Evolutionary conservation across 495 filamentous ascomycete species (phyloP).

Genomic region (Penicillium malachiteum): DNA sequence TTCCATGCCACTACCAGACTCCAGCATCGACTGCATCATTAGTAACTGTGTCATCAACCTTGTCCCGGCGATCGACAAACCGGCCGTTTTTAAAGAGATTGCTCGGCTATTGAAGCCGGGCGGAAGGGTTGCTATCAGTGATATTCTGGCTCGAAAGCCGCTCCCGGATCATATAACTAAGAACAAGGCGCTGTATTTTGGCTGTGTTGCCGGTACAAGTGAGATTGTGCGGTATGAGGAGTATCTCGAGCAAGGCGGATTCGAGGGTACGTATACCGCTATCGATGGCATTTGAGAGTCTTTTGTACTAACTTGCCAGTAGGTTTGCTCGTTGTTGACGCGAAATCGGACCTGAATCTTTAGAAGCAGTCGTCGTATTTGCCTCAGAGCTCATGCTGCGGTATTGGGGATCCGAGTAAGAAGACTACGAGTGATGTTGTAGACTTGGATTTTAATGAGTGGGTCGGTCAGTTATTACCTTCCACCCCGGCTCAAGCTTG

Average conservation of each 20-base stretch:
- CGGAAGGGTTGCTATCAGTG: constrained; percentile 63
- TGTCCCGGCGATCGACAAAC: constrained; percentile 57
- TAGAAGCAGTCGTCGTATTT: constrained; percentile 37
- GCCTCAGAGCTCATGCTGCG: constrained; percentile 12
- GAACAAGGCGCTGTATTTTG: constrained; percentile 55
- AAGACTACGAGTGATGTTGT: neutral
- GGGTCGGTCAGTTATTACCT: constrained; percentile 16
- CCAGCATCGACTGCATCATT: constrained; percentile 57
- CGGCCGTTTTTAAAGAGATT: constrained; percentile 58
- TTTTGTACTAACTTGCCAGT: constrained; percentile 3
- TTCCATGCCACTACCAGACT: constrained; percentile 42
- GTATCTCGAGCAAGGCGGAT: constrained; percentile 55
- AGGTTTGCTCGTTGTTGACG: constrained; percentile 56
- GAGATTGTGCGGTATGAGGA: constrained; percentile 52
- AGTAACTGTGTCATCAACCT: constrained; percentile 68
- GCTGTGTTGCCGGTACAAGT: constrained; percentile 61
- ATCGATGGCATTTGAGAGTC: constrained; percentile 8
- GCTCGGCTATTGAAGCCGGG: constrained; percentile 59
- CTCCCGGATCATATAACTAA: constrained; percentile 49
- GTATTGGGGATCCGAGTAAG: neutral
- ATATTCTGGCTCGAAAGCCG: constrained; percentile 57
- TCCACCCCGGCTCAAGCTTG: constrained; percentile 2
- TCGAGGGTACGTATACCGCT: constrained; percentile 41
- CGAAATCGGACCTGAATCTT: constrained; percentile 55
- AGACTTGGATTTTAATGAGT: constrained; percentile 17